Conservation (phyloP, 1,284 basidiomycete species). For the Xanthoconium separans region DNA sequence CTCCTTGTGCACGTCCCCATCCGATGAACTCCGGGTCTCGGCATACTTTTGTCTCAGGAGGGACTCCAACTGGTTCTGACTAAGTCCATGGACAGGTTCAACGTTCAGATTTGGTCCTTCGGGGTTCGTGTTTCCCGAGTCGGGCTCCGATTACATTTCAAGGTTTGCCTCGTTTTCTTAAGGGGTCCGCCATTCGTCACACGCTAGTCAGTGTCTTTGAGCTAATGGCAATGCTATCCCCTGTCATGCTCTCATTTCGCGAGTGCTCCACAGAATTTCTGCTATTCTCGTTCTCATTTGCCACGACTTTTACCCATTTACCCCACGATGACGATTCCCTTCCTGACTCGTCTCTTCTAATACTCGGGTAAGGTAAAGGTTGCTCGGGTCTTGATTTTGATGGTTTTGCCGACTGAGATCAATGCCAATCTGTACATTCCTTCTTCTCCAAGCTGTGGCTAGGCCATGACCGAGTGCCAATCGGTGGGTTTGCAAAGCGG, state of each 20-base stretch:
- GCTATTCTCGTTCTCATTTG: slow-evolving; percentile 8
- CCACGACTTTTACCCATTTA: slow-evolving; percentile 9
- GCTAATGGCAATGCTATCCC: slow-evolving; percentile 9
- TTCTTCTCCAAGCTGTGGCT: slow-evolving; percentile 24
- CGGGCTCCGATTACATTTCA: slow-evolving; percentile 10
- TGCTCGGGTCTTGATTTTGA: slow-evolving; percentile 4
- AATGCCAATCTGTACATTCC: slow-evolving; percentile 6
- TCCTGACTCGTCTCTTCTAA: neutral
- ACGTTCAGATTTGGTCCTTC: slow-evolving; percentile 8
- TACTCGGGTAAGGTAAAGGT: slow-evolving; percentile 1
- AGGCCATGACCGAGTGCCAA: slow-evolving; percentile 8
- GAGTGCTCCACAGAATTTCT: slow-evolving; percentile 20
- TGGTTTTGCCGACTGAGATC: slow-evolving; percentile 7
- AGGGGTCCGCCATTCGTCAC: slow-evolving; percentile 11
- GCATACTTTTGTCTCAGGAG: slow-evolving; percentile 8
- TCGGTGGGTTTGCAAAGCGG: slow-evolving; percentile 16
- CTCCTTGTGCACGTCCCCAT: slow-evolving; percentile 11
- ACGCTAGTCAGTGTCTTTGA: slow-evolving; percentile 12
- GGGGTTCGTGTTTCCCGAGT: slow-evolving; percentile 19
- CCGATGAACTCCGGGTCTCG: neutral
- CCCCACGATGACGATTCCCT: slow-evolving; percentile 25
- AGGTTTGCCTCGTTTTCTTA: slow-evolving; percentile 22
- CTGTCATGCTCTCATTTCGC: slow-evolving; percentile 6
- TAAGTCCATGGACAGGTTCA: slow-evolving; percentile 20
- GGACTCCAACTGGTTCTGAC: slow-evolving; percentile 15